Percentiles rank a stretch among this genome's conserved stretches.
Evolutionary conservation across 2,329 filamentous ascomycete genomes (phyloP).

Genomic region (Colletotrichum horii): DNA sequence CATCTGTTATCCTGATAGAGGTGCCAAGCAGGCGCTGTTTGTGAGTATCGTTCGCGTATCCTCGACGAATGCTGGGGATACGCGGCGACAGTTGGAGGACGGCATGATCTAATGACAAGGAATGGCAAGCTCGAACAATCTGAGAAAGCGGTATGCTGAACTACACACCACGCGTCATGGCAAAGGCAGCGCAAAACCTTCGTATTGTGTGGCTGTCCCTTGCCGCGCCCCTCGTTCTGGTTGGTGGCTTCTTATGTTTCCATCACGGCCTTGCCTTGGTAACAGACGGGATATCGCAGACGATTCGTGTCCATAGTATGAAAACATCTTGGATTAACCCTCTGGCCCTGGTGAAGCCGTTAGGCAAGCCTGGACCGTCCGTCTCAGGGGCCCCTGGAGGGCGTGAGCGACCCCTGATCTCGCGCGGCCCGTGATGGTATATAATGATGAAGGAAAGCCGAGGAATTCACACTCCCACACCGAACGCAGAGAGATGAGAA

Average conservation of each 20-base stretch:
- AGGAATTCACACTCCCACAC: background rate
- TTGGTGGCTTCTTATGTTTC: background rate
- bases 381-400: background rate
- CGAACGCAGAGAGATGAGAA: background rate
- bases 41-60: rapidly evolving
- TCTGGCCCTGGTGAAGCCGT: background rate
- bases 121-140: rapidly evolving
- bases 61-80: rapidly evolving
- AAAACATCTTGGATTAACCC: background rate
- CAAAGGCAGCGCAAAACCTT: background rate
- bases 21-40: rapidly evolving
- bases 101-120: background rate
- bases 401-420: background rate
- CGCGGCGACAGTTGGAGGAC: background rate
- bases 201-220: background rate
- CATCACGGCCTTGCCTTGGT: rapidly evolving
- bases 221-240: background rate
- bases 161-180: rapidly evolving
- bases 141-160: background rate
- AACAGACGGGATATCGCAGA: rapidly evolving
- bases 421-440: background rate
- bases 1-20: rapidly evolving
- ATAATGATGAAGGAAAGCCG: background rate
- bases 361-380: background rate
- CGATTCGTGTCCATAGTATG: rapidly evolving